Percentiles rank a stretch among this genome's conserved stretches.
phyloP scores from a whole-genome alignment of 345 rosid genomes.

The Citrus medica region DNA sequence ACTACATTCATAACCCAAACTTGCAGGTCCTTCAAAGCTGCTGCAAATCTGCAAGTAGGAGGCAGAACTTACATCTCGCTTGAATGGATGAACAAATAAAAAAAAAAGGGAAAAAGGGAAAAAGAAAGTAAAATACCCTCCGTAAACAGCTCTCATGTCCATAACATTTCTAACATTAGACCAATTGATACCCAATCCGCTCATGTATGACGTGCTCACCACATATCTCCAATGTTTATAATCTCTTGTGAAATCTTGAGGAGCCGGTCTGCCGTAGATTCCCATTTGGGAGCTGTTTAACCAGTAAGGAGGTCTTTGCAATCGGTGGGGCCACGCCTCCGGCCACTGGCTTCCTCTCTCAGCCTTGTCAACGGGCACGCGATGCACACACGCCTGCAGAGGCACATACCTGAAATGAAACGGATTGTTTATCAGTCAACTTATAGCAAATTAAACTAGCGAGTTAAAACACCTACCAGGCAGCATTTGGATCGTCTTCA shows the following conservation, averaged over 20 bases:
- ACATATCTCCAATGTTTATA: conserved; percentile 79
- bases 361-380: conserved; percentile 34
- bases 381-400: conserved; percentile 80
- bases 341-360: conserved; percentile 84
- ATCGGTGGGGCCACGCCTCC: conserved; percentile 62
- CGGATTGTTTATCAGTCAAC: no score
- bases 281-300: conserved; percentile 85
- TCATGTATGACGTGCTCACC: conserved; percentile 64
- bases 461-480: conserved; percentile 48
- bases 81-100: no score
- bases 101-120: not conserved
- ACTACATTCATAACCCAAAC: conserved; percentile 90
- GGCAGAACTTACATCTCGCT: not conserved
- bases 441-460: no score
- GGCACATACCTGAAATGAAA: conserved; percentile 73
- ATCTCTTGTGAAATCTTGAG: conserved; percentile 67
- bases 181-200: conserved; percentile 80
- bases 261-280: conserved; percentile 88
- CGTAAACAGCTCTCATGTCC: conserved; percentile 97
- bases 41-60: conserved; percentile 59
- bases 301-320: conserved; percentile 75
- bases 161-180: conserved; percentile 73
- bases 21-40: conserved; percentile 68
- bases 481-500: conserved; percentile 83
- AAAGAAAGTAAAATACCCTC: conserved; percentile 50